Percentiles rank a stretch among this genome's conserved stretches.
Evolutionary conservation across 306 rosid species (phyloP).

Genomic region (Vicia sativa): DNA sequence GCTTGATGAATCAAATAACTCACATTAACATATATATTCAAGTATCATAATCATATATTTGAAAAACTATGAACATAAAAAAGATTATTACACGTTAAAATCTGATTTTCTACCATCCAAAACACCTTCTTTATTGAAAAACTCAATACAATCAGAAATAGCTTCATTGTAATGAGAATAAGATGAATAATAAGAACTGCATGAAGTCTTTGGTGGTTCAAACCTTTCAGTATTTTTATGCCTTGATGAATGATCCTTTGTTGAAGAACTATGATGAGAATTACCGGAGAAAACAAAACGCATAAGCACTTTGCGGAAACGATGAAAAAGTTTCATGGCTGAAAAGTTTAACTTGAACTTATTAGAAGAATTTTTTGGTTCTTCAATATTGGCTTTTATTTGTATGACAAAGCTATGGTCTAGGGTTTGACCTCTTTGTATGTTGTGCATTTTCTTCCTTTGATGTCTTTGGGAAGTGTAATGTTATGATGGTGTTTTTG

Average conservation of each 20-base stretch:
- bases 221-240: conserved; percentile 53
- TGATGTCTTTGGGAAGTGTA: conserved; percentile 67
- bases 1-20: neutral
- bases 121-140: conserved; percentile 68
- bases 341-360: conserved; percentile 50
- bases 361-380: neutral
- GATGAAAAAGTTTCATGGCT: conserved; percentile 72
- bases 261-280: conserved; percentile 14
- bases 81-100: conserved; percentile 41
- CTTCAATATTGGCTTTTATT: conserved; percentile 12
- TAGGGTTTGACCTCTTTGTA: conserved; percentile 36
- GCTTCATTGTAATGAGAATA: conserved; percentile 84
- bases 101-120: conserved; percentile 52
- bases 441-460: conserved; percentile 60
- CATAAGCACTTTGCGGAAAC: conserved; percentile 69
- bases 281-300: conserved; percentile 46
- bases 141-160: conserved; percentile 85
- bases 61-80: neutral
- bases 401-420: conserved; percentile 46
- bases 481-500: conserved; percentile 67
- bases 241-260: conserved; percentile 26
- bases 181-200: conserved; percentile 79
- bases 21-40: conserved; percentile 21
- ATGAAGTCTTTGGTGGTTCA: conserved; percentile 89
- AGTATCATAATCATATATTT: neutral